Conservation (phyloP, 2,329 filamentous ascomycete species). For the Cryphonectria nitschkei region DNA sequence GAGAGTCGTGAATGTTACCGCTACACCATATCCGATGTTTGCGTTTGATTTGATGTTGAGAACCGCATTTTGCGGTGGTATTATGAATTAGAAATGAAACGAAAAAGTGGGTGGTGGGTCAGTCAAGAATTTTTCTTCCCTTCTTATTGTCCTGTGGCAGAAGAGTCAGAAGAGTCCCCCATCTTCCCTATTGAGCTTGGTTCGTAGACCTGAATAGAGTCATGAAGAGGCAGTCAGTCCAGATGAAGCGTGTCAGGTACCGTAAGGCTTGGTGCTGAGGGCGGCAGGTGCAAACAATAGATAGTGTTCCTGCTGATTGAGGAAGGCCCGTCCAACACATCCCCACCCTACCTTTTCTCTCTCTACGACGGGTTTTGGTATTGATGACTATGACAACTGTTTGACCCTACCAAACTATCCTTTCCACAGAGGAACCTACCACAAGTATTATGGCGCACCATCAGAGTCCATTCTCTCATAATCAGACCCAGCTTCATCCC, state of each 20-base stretch:
- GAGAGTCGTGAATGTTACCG: conserved; percentile 30
- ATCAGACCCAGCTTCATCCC: not conserved
- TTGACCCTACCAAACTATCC: not conserved
- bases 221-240: no score
- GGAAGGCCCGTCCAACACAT: not conserved
- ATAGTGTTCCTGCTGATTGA: not conserved
- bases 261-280: not conserved
- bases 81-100: conserved; percentile 9
- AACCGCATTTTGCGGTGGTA: not conserved
- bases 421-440: not conserved
- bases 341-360: not conserved
- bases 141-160: not conserved
- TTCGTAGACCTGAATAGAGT: no score
- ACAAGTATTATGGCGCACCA: not conserved
- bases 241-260: no score
- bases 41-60: conserved; percentile 10
- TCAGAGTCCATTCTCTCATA: not conserved
- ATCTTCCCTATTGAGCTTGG: not conserved
- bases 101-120: not conserved
- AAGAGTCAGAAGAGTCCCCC: no score
- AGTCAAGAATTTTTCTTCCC: not conserved
- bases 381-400: not conserved
- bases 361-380: not conserved
- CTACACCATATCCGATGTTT: conserved; percentile 29
- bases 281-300: not conserved